Base-by-base conservation (phyloP, 2,329 filamentous ascomycete genomes). In the Amauroascus verrucosus region DNA sequence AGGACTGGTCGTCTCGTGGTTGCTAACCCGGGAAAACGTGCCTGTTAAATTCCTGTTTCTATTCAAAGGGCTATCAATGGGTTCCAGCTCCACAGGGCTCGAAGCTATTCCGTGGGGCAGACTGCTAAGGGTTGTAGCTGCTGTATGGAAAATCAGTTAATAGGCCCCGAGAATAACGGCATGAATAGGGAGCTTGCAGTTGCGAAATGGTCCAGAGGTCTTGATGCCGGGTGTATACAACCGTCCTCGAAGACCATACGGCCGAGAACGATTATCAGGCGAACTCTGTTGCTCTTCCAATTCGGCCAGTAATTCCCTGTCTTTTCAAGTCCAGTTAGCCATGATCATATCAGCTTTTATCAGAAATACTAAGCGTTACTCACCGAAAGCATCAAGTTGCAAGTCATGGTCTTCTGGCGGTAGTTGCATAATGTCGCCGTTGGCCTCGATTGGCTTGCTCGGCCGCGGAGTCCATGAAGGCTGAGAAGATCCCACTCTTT, bases 341-440 rank as follows among this genome's bases (percentile, higher is more conserved):
- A 50, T 26, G 18, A 7, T 14, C 28, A 35, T 13, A 33, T 20
- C 5, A 33, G 5, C 20, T 22, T 16, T 18, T 20, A 22, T 7
- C 13, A 3, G 13, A 11, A 11, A 11, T 3, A 35, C 28, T 35
- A 35, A 6, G 14, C 16, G 16, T 44, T 22, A 57, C 67, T 59
- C 59, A 79, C 77, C 75, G 58, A 78, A 79, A 2, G 69, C 69
- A 65, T 79, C 75, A 11, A 77, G 64, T 6, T 64, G 59, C n/a
- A 62, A 30, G 28, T 67, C 64, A 30, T 63, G 59, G 46, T 67
- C 60, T 11, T 46, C 50, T 11, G n/a, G 6, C 11, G 48, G 38
- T 1, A 22, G 6, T 24, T 43, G 28, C 16, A 20, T 14, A n/a
- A 20, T 14, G 16, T 2, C 20, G 30, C 30, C 20, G 14, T 8